phyloP scores from a whole-genome alignment of 192 early-diverging fungal genomes.

The Chytriomyces confervae region DNA sequence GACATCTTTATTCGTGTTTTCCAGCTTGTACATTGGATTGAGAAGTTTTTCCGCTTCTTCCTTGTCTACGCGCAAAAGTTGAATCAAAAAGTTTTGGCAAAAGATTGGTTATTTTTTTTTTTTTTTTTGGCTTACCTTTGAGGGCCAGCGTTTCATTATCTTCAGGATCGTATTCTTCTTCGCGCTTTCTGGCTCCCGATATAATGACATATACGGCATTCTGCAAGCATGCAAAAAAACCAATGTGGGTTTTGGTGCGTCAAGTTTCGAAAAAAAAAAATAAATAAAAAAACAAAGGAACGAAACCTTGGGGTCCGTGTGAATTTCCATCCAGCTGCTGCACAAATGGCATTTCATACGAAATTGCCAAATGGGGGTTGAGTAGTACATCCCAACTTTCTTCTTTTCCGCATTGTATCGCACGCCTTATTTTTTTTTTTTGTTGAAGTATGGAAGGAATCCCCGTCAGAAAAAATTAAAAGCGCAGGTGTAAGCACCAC shows the following conservation, averaged over 20 bases:
- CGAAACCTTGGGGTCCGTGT: conserved; percentile 88
- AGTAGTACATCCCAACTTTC: conserved; percentile 84
- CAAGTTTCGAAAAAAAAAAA: background rate
- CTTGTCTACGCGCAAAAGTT: conserved; percentile 48
- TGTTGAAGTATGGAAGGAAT: background rate
- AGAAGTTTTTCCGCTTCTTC: conserved; percentile 51
- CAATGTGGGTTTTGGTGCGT: background rate
- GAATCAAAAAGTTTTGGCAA: background rate
- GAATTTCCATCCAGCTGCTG: conserved; percentile 84
- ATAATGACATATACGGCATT: conserved; percentile 71
- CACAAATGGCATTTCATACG: conserved; percentile 95
- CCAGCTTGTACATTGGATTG: conserved; percentile 68
- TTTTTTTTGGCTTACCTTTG: conserved; percentile 49
- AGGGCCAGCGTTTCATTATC: conserved; percentile 71
- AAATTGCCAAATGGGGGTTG: conserved; percentile 86
- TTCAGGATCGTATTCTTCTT: conserved; percentile 73
- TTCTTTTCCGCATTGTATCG: conserved; percentile 97
- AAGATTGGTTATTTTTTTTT: background rate
- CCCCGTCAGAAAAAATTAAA: conserved; percentile 2
- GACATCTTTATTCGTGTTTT: conserved; percentile 60
- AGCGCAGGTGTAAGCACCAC: conserved; percentile 41
- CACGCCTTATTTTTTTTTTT: conserved; percentile 61
- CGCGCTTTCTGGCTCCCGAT: conserved; percentile 75
- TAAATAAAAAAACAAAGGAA: background rate
- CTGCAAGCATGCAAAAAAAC: conserved; percentile 42